These are phyloP conservation scores for Rhododendron williamsianum DNA, from an alignment of 148 eudicot species.

Conservation along the genomic window DNA sequence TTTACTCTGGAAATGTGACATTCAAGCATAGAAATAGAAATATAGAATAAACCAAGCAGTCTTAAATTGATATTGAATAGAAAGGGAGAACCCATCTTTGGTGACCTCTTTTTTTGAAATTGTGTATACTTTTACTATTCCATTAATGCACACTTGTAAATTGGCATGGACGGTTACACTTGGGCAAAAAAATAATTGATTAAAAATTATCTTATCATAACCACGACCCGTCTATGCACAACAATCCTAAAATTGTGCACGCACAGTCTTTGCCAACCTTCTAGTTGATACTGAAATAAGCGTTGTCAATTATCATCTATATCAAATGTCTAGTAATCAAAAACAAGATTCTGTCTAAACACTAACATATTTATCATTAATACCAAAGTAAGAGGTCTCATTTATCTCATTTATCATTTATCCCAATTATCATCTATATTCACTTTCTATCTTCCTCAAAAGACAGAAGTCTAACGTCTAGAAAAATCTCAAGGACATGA, in stretches of 20 bases:
- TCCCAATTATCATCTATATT: neutral
- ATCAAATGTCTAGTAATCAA: neutral
- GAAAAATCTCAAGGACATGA: neutral
- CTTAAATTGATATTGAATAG: neutral
- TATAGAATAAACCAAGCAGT: neutral
- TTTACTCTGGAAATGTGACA: neutral
- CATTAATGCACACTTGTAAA: neutral
- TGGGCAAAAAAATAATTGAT: neutral
- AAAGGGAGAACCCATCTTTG: too few relatives aligned
- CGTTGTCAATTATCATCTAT: too few relatives aligned
- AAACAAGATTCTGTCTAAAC: neutral
- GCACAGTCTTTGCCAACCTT: too few relatives aligned
- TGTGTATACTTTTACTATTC: neutral
- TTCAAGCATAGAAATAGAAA: constrained; percentile 3
- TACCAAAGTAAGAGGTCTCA: neutral
- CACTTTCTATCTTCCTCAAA: neutral
- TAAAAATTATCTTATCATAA: neutral
- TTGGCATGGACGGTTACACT: neutral
- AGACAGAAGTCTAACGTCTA: neutral
- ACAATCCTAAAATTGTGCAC: neutral
- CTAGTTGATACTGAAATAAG: neutral
- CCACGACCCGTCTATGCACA: neutral
- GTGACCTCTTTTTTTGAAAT: neutral
- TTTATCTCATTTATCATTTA: neutral
- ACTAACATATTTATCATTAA: neutral